Percentiles rank a stretch among this genome's conserved stretches.
Evolutionary conservation across 1,284 basidiomycete species (phyloP).

Genomic region (Moesziomyces parantarcticus): DNA sequence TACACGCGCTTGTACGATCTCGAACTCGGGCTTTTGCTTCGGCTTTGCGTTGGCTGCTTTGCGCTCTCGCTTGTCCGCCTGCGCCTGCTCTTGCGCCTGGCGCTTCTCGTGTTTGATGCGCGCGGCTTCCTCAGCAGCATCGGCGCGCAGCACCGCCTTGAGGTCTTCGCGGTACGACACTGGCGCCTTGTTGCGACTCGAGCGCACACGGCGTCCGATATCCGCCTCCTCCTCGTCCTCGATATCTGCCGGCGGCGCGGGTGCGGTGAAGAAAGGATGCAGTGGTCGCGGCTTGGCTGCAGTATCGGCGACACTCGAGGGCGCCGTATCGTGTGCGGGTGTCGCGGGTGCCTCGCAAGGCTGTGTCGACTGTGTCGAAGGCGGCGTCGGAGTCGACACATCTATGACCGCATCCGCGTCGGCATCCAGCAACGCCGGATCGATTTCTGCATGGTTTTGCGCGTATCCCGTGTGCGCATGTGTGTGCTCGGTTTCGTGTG

Average conservation of each 20-base stretch:
- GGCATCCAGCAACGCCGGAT: conserved; percentile 12
- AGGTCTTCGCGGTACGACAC: conserved; percentile 44
- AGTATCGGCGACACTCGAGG: conserved; percentile 5
- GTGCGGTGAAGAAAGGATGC: conserved; percentile 29
- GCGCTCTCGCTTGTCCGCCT: conserved; percentile 3
- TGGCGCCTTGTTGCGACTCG: conserved; percentile 25
- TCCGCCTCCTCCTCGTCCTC: conserved; percentile 2
- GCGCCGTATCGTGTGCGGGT: neutral
- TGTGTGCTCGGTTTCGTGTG: no score
- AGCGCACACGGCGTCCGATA: conserved; percentile 9
- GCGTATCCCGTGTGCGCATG: no score
- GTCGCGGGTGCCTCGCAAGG: neutral
- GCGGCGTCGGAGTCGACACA: conserved; percentile 7
- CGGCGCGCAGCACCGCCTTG: conserved; percentile 45
- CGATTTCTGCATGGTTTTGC: neutral
- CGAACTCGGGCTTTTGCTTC: conserved; percentile 8
- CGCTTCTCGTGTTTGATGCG: conserved; percentile 20
- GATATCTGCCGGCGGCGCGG: conserved; percentile 2
- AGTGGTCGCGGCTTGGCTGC: conserved; percentile 5
- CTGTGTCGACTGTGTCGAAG: neutral
- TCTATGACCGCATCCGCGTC: conserved; percentile 7
- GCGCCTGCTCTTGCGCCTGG: conserved; percentile 5
- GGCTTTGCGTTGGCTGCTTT: neutral
- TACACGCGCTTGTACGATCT: conserved; percentile 20
- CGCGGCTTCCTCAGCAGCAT: conserved; percentile 26